Base-by-base conservation (phyloP, 2,329 filamentous ascomycete species). In the Ceratocystis lukuohia region DNA sequence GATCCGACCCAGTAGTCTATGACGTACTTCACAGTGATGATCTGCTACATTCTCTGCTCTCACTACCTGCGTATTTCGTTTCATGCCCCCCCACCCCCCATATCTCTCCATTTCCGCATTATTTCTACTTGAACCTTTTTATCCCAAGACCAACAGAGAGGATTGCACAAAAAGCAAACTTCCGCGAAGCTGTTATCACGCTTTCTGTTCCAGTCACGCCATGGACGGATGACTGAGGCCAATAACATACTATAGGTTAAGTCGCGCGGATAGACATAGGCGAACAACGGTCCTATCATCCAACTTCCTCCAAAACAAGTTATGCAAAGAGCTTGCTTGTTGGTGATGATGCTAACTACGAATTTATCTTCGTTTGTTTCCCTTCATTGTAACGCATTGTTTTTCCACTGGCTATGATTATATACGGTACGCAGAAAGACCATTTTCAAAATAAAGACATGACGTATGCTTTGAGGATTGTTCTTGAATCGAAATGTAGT, bases 21-120 rank as follows among this genome's bases (percentile, higher is more conserved):
- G 56, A 37, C 17, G 28, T 37, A 15, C 12, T 59, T 37, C 28
- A 33, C 56, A 30, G 5, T 17, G 17, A 30, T 59, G 56, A 46
- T 62, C 17, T 62, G n/a, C 8, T 22, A 20, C 61, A 10, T 45
- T 17, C 8, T 15, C 20, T 48, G n/a, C 33, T n/a, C 53, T 59
- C 56, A 37, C 28, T 37, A n/a, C 33, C 56, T 30, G 30, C 56
- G 56, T 59, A 59, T 59, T 59, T 59, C 53, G 28, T 59, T 59
- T 59, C 37, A 41, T 41, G 37, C 10, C n/a, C 56, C 56, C 17
- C 56, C 7, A 7, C 28, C 25, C 2, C 15, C 56, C 15, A 7
- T 22, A 7, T 22, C 41, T 22, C 62, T 12, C 10, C 15, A 6
- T 8, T 64, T 37, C 12, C 44, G 22, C 37, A 50, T n/a, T 46